Evolutionary conservation across 768 basidiomycete genomes (phyloP), one percentile per base, ranked within the genome.

Genomic region (Rhodosporidiobolus odoratus): DNA sequence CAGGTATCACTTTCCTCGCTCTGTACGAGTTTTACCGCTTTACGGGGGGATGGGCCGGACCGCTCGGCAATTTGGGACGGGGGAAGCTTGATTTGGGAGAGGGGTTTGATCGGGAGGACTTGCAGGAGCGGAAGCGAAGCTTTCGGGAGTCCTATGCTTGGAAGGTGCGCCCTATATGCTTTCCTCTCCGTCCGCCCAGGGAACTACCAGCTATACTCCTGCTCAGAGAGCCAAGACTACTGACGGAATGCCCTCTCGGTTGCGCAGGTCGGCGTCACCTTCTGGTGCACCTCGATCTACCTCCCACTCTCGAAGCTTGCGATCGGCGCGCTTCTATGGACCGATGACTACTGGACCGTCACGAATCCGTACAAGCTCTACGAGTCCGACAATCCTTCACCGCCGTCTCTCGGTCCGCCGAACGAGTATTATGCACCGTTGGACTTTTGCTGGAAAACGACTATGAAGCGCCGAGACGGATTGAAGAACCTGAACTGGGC

Each of bases 381-480:
- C 5, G 86, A 85, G 2, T 76, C 82, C 2, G 82, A 79, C 34
- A 84, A 85, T 4, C 86, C 87, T 1, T 70, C 77, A 1, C 73
- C 86, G 0, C 77, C 82, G 2, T 83, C 85, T 3, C 78, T 89
- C 23, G 88, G 88, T 0, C 84, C 87, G 17, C 30, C 84, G 0
- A 81, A 81, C 62, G 82, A 85, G 74, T 88, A 81, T 77, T 84
- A 85, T 50, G 84, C 85, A 69, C 83, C 88, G 5, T 75, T 87
- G 59, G 87, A 89, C 78, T 89, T 89, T 72, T 90, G 88, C 78
- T 91, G 85, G 81, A 89, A 87, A 6, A 90, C 89, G 0, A 90
- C 88, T 1, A 88, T 90, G 87, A 13, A 50, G 83, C 84, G 64
- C 2, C 27, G 54, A 57, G 34, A 47, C 17, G 63, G 63, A 2